phyloP scores from a whole-genome alignment of 179 eudicot genomes.

The Beta macrorhiza region DNA sequence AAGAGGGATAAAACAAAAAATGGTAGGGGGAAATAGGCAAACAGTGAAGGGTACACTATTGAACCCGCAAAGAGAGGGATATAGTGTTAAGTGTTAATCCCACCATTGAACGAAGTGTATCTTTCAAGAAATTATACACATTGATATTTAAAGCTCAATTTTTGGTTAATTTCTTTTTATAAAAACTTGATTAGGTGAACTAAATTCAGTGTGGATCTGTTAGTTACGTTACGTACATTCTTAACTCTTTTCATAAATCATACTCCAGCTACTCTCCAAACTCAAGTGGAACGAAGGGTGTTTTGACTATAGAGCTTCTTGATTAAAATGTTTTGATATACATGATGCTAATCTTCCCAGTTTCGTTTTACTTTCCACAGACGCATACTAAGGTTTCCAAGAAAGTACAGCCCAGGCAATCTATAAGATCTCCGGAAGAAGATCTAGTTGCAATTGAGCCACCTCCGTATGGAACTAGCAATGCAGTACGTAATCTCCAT shows the following conservation, averaged over 20 bases:
- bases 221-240: neutral
- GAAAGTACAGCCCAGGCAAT: slow-evolving; percentile 42
- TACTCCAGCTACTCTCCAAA: neutral
- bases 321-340: neutral
- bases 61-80: too few species aligned
- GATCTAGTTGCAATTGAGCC: slow-evolving; percentile 57
- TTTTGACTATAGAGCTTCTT: neutral
- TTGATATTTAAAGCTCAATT: too few species aligned
- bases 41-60: too few species aligned
- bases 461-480: slow-evolving; percentile 74
- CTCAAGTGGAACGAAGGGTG: neutral
- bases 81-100: too few species aligned
- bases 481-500: slow-evolving; percentile 55
- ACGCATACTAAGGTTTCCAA: slow-evolving; percentile 68
- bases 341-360: slow-evolving; percentile 3
- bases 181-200: neutral
- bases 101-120: too few species aligned
- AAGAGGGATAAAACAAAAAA: too few species aligned
- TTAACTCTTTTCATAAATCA: neutral
- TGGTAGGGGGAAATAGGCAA: too few species aligned
- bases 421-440: slow-evolving; percentile 36
- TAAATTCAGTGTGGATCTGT: neutral
- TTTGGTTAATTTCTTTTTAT: too few species aligned
- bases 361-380: slow-evolving; percentile 41
- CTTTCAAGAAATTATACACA: too few species aligned